Percentiles rank a stretch among this genome's conserved stretches.
Evolutionary conservation across 2,329 filamentous ascomycete genomes (phyloP).

Genomic region (Fusarium metavorans): DNA sequence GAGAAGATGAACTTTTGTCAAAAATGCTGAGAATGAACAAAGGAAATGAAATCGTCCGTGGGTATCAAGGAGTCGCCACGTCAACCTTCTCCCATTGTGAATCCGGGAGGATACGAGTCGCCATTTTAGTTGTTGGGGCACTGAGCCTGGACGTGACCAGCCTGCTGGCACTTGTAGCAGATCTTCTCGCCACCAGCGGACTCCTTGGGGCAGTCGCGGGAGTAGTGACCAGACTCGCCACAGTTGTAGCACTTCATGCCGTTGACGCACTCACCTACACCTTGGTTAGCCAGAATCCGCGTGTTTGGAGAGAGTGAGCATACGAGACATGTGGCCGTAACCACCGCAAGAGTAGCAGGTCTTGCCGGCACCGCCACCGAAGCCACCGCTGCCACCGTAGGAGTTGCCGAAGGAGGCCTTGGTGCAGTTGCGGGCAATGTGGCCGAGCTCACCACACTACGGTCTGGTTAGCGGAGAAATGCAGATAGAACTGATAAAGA

Average conservation of each 20-base stretch:
- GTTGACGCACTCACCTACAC: conserved; percentile 89
- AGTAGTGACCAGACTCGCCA: conserved; percentile 92
- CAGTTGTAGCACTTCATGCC: conserved; percentile 99
- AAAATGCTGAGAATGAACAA: conserved; percentile 45
- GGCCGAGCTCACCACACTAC: conserved; percentile 90
- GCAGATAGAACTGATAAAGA: background rate
- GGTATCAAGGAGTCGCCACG: conserved; percentile 59
- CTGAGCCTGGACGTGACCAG: conserved; percentile 90
- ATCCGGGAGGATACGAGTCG: conserved; percentile 41
- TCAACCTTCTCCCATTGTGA: conserved; percentile 48
- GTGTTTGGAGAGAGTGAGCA: conserved; percentile 1
- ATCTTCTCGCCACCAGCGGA: conserved; percentile 89
- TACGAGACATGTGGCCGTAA: conserved; percentile 94
- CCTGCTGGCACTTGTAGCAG: conserved; percentile 94
- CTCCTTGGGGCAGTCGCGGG: conserved; percentile 95
- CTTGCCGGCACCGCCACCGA: conserved; percentile 72
- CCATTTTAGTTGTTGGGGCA: conserved; percentile 82
- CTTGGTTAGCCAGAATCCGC: conserved; percentile 31
- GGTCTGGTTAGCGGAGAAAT: conserved; percentile 16
- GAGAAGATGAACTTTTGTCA: conserved; percentile 47
- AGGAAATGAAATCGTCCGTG: conserved; percentile 51
- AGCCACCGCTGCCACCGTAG: conserved; percentile 60
- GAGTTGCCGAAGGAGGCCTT: conserved; percentile 69
- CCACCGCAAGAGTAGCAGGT: conserved; percentile 99
- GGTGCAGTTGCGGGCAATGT: conserved; percentile 93